Evolutionary conservation across 2,329 filamentous ascomycete species (phyloP).

Genomic region (Aspergillus costaricaensis): DNA sequence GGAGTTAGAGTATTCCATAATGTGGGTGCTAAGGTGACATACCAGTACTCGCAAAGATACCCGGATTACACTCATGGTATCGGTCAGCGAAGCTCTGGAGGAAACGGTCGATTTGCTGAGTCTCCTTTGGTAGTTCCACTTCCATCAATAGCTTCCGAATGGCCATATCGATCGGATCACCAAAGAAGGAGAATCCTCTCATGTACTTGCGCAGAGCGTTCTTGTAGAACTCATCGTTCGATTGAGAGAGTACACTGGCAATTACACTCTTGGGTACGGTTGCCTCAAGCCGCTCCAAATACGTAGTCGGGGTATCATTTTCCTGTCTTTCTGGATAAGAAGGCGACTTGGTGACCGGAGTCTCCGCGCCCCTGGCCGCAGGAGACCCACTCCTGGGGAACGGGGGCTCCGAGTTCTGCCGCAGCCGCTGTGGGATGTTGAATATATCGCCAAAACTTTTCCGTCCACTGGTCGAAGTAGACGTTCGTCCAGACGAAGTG

Average conservation of each 20-base stretch:
- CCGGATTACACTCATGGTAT: slow-evolving; percentile 97
- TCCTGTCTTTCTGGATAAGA: slow-evolving; percentile 77
- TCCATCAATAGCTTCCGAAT: slow-evolving; percentile 95
- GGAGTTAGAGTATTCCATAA: too few relatives aligned
- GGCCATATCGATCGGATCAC: slow-evolving; percentile 97
- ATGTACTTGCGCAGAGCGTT: slow-evolving; percentile 91
- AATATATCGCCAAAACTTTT: slow-evolving; percentile 93
- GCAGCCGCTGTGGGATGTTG: slow-evolving; percentile 70
- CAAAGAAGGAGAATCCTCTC: slow-evolving; percentile 91
- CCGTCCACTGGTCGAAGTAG: slow-evolving; percentile 79
- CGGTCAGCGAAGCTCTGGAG: slow-evolving; percentile 92
- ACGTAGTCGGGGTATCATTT: slow-evolving; percentile 86
- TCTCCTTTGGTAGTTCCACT: slow-evolving; percentile 93
- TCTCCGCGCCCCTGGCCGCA: slow-evolving; percentile 60
- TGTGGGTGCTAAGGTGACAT: slow-evolving; percentile 17
- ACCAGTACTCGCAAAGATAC: slow-evolving; percentile 80
- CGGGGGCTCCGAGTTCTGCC: slow-evolving; percentile 76
- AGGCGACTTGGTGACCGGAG: slow-evolving; percentile 67
- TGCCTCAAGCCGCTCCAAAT: slow-evolving; percentile 80
- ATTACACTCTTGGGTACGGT: slow-evolving; percentile 78
- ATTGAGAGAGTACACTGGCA: slow-evolving; percentile 81
- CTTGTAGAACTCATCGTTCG: slow-evolving; percentile 78
- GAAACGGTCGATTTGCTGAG: slow-evolving; percentile 94
- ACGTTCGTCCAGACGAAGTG: slow-evolving; percentile 64
- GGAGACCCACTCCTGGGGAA: slow-evolving; percentile 66